Conservation (phyloP, 1,284 basidiomycete genomes). For the Austroboletus niveus region DNA sequence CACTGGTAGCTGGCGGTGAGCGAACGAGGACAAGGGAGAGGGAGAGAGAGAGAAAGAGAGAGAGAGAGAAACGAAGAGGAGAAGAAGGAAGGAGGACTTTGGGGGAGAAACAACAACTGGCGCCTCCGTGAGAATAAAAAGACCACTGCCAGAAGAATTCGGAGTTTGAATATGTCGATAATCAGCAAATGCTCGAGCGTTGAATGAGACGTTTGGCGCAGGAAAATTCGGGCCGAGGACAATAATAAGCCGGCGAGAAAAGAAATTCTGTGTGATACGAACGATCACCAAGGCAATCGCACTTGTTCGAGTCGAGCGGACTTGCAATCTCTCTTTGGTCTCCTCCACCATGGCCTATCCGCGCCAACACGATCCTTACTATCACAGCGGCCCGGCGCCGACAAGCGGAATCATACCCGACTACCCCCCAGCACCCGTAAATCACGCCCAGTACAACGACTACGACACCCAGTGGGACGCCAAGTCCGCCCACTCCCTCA, state of each 20-base stretch:
- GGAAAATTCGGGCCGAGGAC: too few species aligned
- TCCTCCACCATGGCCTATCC: constrained; percentile 51
- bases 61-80: constrained; percentile 16
- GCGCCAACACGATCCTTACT: constrained; percentile 43
- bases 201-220: too few species aligned
- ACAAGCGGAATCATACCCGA: constrained; percentile 36
- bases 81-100: constrained; percentile 16
- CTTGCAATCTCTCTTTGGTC: not conserved
- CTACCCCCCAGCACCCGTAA: constrained; percentile 32
- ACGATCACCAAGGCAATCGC: not conserved
- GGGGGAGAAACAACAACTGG: constrained; percentile 33
- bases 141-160: constrained; percentile 22
- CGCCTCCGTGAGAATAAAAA: constrained; percentile 32
- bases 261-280: too few species aligned
- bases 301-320: not conserved
- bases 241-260: too few species aligned
- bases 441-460: constrained; percentile 33
- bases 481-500: constrained; percentile 63
- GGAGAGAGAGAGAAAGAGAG: constrained; percentile 28
- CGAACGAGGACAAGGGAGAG: constrained; percentile 26
- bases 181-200: not conserved
- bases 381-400: constrained; percentile 20
- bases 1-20: constrained; percentile 16
- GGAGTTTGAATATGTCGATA: constrained; percentile 24
- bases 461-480: constrained; percentile 59